phyloP scores from a whole-genome alignment of 75 land plant species.

The Picea glauca region DNA sequence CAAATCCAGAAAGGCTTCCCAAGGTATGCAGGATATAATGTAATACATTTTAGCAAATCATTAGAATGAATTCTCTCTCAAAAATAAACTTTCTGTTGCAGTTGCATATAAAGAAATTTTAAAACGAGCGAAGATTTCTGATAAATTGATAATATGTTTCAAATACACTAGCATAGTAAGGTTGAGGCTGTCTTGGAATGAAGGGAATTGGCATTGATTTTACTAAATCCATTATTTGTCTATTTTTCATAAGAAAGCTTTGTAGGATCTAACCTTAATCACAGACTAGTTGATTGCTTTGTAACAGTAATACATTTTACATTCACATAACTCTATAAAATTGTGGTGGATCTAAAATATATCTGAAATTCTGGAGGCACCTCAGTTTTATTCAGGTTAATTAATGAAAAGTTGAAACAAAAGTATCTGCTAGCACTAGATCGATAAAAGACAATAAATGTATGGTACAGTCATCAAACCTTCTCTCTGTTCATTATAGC shows the following conservation, averaged over 20 bases:
- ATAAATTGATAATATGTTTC: not conserved
- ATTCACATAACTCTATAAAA: too few relatives aligned
- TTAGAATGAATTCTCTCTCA: not conserved
- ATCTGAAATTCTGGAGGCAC: not conserved
- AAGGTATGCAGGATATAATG: conserved; percentile 44
- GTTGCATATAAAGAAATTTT: not conserved
- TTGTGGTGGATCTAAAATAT: too few relatives aligned
- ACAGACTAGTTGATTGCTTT: not conserved
- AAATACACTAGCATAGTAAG: too few relatives aligned
- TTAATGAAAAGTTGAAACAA: not conserved
- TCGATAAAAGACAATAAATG: not conserved
- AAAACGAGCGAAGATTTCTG: not conserved
- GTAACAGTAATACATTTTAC: not conserved
- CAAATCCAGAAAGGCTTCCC: conserved; percentile 77
- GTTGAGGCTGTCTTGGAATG: too few relatives aligned
- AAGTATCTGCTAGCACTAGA: not conserved
- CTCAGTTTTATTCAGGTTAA: not conserved
- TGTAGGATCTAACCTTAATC: not conserved
- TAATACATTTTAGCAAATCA: not conserved
- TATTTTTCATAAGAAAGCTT: not conserved
- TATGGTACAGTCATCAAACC: not conserved
- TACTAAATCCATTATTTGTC: not conserved
- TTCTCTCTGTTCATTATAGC: not conserved
- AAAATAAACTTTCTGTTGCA: not conserved
- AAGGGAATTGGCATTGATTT: too few relatives aligned